Base-by-base conservation (phyloP, 2,329 filamentous ascomycete genomes). In the Metarhizium humberi region DNA sequence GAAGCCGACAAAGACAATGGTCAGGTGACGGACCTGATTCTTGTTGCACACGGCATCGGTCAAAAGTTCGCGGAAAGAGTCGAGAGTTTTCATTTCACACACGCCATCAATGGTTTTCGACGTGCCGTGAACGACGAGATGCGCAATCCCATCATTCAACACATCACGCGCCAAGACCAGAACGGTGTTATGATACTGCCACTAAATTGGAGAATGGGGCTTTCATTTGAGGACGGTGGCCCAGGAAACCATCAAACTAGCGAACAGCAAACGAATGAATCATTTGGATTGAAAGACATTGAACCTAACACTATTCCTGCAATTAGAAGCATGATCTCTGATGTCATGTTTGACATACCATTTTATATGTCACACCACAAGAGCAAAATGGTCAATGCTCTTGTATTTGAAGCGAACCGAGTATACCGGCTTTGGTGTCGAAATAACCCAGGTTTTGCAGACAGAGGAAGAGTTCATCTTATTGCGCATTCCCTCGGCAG, bases 341-440 rank as follows among this genome's bases (percentile, higher is more conserved):
- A 99, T 68, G 90, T 99, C 63, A 96, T 99, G 90, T 86, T 97
- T 51, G 94, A 99, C 67, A 92, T 99, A 51, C 94, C 94, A 0
- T 97, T 96, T 67, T 99, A 97, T 72, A 86, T 99, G 73, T 97
- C 92, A 0, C 88, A 95, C 57, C 92, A 97, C 71, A 96, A 97
- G 65, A 82, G 86, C 4, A 96, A 91, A 69, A 97, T 99, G 92
- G 88, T 96, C 52, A 80, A 86, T 47, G 92, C 94, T 1, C 85
- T 96, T 50, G 86, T 95, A 45, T 81, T 80, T 56, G 94, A 99
- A 73, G 92, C 94, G 7, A 99, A 99, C 65, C 83, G 92, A 5
- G 89, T 99, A n/a, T 97, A 96, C 67, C 83, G 88, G 18, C 78
- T 97, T 1, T 99, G 94, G 94, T 96, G 92, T 66, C 80, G 81